Evolutionary conservation across 2,329 filamentous ascomycete species (phyloP).

Genomic region (Neonectria sp.): DNA sequence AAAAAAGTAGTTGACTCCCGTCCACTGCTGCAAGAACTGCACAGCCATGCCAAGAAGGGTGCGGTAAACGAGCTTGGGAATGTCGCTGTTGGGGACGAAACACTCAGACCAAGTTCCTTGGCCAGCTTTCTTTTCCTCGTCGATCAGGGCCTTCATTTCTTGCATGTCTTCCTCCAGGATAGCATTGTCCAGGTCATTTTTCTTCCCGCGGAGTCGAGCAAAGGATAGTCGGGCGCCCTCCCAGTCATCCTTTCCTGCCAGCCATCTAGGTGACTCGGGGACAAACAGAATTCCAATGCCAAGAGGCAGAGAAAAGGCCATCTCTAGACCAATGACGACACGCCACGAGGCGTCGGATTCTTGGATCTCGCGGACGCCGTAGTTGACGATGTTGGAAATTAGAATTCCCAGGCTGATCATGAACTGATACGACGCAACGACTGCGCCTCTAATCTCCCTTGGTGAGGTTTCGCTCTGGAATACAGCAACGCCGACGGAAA

Average conservation of each 20-base stretch:
- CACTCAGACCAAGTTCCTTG: slow-evolving; percentile 71
- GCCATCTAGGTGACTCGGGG: slow-evolving; percentile 72
- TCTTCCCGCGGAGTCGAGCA: slow-evolving; percentile 67
- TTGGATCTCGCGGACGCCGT: slow-evolving; percentile 61
- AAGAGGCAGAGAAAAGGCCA: slow-evolving; percentile 66
- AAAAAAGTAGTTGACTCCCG: slow-evolving; percentile 67
- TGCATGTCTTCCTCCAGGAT: slow-evolving; percentile 66
- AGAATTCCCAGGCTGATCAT: slow-evolving; percentile 82
- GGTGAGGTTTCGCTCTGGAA: slow-evolving; percentile 77
- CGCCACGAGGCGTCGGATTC: slow-evolving; percentile 69
- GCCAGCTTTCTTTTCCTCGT: slow-evolving; percentile 61
- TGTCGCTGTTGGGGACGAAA: slow-evolving; percentile 68
- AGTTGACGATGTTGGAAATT: slow-evolving; percentile 69
- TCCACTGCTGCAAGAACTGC: slow-evolving; percentile 78
- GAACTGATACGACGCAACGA: slow-evolving; percentile 78
- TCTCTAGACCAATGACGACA: slow-evolving; percentile 72
- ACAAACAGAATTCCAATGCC: slow-evolving; percentile 67
- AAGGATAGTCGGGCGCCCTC: slow-evolving; percentile 65
- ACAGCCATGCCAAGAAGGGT: slow-evolving; percentile 74
- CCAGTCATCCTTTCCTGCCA: slow-evolving; percentile 64
- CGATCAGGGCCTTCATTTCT: slow-evolving; percentile 66
- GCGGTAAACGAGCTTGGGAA: slow-evolving; percentile 74
- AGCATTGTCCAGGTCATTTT: slow-evolving; percentile 60
- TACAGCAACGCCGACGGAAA: slow-evolving; percentile 77
- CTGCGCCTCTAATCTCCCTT: slow-evolving; percentile 73